phyloP scores from a whole-genome alignment of 2,329 filamentous ascomycete species.

The Colletotrichum viniferum region DNA sequence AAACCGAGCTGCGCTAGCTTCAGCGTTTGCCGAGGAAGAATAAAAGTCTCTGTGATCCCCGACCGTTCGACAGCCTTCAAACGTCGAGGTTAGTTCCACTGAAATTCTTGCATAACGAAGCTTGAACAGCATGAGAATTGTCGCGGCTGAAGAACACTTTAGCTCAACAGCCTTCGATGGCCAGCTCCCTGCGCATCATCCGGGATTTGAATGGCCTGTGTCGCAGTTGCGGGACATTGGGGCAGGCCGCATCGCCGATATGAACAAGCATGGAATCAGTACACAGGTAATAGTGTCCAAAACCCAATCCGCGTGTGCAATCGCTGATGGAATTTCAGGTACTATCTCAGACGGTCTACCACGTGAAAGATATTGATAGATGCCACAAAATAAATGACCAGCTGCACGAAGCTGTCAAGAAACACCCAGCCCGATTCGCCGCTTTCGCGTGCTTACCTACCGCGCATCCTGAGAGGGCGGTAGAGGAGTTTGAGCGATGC shows the following conservation, averaged over 20 bases:
- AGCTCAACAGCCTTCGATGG: neutral
- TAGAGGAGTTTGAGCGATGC: neutral
- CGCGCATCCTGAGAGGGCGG: neutral
- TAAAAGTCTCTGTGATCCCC: neutral
- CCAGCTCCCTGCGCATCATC: neutral
- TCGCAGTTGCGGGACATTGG: neutral
- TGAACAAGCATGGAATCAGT: neutral
- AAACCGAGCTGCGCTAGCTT: neutral
- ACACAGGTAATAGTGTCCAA: neutral
- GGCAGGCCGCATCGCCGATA: neutral
- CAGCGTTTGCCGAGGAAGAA: neutral
- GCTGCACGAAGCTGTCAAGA: neutral
- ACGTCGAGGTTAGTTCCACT: accelerated
- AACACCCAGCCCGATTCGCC: neutral
- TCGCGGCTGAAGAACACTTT: neutral
- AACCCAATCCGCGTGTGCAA: neutral
- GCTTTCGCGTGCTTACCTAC: neutral
- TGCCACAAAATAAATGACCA: neutral
- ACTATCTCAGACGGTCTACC: neutral
- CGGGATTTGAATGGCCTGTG: neutral
- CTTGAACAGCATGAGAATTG: neutral
- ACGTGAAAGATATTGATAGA: neutral
- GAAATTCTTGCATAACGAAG: accelerated
- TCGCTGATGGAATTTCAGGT: neutral
- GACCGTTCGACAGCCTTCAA: accelerated